These are phyloP conservation scores for Candida labiduridarum DNA, from an alignment of 1,139 yeast species.

Conservation along the genomic window DNA sequence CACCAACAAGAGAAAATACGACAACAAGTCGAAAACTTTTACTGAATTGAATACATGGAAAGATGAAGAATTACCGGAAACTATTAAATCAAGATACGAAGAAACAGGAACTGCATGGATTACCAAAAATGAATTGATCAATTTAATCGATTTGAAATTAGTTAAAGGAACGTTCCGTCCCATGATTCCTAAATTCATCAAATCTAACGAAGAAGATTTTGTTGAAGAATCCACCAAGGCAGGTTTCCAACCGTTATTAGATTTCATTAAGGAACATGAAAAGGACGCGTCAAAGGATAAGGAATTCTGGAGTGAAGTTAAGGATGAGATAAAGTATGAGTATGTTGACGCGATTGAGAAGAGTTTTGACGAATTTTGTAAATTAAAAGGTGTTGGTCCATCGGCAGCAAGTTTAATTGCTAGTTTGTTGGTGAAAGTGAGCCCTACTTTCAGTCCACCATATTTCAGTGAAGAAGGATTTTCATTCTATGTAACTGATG, in stretches of 20 bases:
- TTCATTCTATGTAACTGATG: slow-evolving; percentile 35
- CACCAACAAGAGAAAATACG: slow-evolving; percentile 19
- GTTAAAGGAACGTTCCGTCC: slow-evolving; percentile 53
- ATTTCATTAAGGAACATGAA: slow-evolving; percentile 15
- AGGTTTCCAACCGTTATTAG: slow-evolving; percentile 31
- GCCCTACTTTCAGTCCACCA: slow-evolving; percentile 37
- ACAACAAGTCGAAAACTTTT: slow-evolving; percentile 28
- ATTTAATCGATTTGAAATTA: slow-evolving; percentile 53
- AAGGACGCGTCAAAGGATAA: slow-evolving; percentile 2
- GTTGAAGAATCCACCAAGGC: slow-evolving; percentile 31
- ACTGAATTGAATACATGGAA: slow-evolving; percentile 42
- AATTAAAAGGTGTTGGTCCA: slow-evolving; percentile 51
- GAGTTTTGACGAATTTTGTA: slow-evolving; percentile 33
- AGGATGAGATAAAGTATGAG: slow-evolving; percentile 10
- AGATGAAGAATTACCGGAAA: slow-evolving; percentile 27
- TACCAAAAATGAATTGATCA: slow-evolving; percentile 37
- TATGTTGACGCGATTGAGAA: slow-evolving; percentile 24
- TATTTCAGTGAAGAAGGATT: slow-evolving; percentile 54
- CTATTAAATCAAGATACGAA: slow-evolving; percentile 22
- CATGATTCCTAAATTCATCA: slow-evolving; percentile 43
- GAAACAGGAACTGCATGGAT: slow-evolving; percentile 27
- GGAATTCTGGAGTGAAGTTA: slow-evolving; percentile 13
- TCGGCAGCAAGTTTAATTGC: slow-evolving; percentile 51
- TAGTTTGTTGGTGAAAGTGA: slow-evolving; percentile 31
- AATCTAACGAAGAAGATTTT: slow-evolving; percentile 30